Conservation (phyloP, 2,329 filamentous ascomycete genomes). For the Colletotrichum sp. region DNA sequence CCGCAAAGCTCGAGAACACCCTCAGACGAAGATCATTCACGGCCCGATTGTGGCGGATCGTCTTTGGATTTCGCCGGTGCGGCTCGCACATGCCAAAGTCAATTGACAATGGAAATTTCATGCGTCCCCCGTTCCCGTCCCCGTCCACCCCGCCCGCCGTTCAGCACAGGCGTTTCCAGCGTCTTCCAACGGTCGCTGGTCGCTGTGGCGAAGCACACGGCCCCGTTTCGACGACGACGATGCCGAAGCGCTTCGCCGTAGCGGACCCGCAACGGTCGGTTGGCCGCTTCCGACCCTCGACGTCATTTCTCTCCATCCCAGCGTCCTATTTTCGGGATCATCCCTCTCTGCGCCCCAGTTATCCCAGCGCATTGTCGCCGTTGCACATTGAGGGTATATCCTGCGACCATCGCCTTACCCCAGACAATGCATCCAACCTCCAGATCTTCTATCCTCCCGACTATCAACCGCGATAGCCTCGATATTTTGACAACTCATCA, state of each 20-base stretch:
- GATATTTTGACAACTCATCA: background rate
- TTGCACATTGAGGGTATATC: background rate
- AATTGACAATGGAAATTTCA: background rate
- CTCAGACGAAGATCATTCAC: background rate
- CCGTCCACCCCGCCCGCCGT: background rate
- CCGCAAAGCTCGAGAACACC: background rate
- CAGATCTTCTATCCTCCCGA: background rate
- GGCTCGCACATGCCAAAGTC: background rate
- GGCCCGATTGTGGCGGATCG: background rate
- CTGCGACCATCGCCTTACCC: constrained; percentile 3
- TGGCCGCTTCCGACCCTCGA: constrained; percentile 1
- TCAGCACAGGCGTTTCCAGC: background rate
- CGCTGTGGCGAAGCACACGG: background rate
- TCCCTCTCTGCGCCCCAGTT: background rate
- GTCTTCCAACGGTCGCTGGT: background rate
- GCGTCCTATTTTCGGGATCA: background rate
- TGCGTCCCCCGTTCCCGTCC: background rate
- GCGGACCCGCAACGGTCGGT: constrained; percentile 3
- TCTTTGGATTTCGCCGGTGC: background rate
- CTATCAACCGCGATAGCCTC: background rate
- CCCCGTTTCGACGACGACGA: constrained; percentile 13
- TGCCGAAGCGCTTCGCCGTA: constrained; percentile 2
- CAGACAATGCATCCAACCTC: constrained; percentile 7
- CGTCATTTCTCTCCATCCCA: constrained; percentile 6
- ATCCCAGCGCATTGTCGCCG: background rate